Conservation (phyloP, 2,329 filamentous ascomycete species). For the Pseudogymnoascus destructans region DNA sequence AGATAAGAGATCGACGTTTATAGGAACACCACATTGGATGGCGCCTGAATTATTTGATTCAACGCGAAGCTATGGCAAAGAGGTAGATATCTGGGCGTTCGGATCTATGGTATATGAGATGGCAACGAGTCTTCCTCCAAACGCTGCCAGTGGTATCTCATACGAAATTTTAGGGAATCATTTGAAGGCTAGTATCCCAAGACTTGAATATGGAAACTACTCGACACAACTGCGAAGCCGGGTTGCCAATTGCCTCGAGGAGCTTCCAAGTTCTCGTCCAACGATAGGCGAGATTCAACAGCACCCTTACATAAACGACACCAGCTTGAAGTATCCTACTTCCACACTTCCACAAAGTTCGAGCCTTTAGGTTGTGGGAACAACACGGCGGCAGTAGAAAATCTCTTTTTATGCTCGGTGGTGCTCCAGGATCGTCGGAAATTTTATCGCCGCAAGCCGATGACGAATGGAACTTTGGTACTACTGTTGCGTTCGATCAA, state of each 20-base stretch:
- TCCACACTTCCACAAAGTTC: slow-evolving; percentile 48
- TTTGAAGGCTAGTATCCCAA: too few species aligned
- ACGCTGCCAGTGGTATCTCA: slow-evolving; percentile 41
- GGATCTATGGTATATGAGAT: slow-evolving; percentile 73
- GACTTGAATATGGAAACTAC: slow-evolving; percentile 58
- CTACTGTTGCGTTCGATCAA: slow-evolving; percentile 48
- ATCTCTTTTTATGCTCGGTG: slow-evolving; percentile 47
- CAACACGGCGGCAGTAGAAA: slow-evolving; percentile 56
- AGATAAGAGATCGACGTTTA: slow-evolving; percentile 67
- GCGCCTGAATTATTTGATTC: slow-evolving; percentile 62
- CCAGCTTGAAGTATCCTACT: slow-evolving; percentile 48
- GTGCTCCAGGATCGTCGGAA: slow-evolving; percentile 36
- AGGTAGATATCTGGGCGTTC: slow-evolving; percentile 76
- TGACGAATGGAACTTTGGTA: slow-evolving; percentile 57
- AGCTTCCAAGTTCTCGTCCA: too few species aligned
- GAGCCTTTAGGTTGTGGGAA: slow-evolving; percentile 64
- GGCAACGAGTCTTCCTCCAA: slow-evolving; percentile 63
- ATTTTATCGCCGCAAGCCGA: slow-evolving; percentile 34
- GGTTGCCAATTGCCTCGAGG: too few species aligned
- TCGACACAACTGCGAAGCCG: too few species aligned
- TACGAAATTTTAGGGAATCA: too few species aligned
- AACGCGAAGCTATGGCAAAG: slow-evolving; percentile 51
- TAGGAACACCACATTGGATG: slow-evolving; percentile 80
- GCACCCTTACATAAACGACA: slow-evolving; percentile 57
- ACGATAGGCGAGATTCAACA: too few species aligned